These are phyloP conservation scores for Claviceps arundinis DNA, from an alignment of 2,329 filamentous ascomycete genomes.

Conservation along the genomic window DNA sequence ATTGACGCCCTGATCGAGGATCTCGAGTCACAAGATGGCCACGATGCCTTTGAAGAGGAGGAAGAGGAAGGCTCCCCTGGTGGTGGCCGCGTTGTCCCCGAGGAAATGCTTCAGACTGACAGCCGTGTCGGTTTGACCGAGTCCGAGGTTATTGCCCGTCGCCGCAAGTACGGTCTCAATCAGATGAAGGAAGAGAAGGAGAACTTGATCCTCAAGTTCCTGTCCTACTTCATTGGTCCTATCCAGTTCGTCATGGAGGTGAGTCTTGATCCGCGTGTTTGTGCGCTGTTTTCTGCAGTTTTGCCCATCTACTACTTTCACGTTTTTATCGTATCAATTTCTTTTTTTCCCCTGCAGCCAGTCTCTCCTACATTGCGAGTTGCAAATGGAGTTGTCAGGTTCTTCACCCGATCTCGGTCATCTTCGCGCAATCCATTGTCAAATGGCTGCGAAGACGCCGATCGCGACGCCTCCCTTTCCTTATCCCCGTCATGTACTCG, in stretches of 20 bases:
- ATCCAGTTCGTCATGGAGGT: slow-evolving; percentile 94
- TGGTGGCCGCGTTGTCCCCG: slow-evolving; percentile 50
- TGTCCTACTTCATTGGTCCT: slow-evolving; percentile 71
- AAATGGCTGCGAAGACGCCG: background rate
- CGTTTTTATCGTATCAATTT: background rate
- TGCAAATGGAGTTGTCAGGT: background rate
- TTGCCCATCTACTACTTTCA: background rate
- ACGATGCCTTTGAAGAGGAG: slow-evolving; percentile 50
- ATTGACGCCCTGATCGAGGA: slow-evolving; percentile 81
- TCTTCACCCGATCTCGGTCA: background rate
- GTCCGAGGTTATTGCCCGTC: slow-evolving; percentile 47
- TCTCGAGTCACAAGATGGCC: slow-evolving; percentile 69
- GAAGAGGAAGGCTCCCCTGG: slow-evolving; percentile 33
- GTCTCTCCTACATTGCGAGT: background rate
- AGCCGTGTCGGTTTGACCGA: slow-evolving; percentile 59
- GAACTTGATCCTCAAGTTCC: slow-evolving; percentile 72
- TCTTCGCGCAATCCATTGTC: background rate
- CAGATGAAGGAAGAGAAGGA: slow-evolving; percentile 88
- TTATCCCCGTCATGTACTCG: background rate
- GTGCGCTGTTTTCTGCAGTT: background rate
- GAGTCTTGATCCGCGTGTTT: slow-evolving; percentile 16
- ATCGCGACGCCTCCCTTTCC: too few relatives aligned
- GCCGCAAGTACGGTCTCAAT: slow-evolving; percentile 70
- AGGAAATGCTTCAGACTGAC: slow-evolving; percentile 68
- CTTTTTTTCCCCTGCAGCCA: too few relatives aligned